These are phyloP conservation scores for Aureobasidium sp. DNA, from an alignment of 2,329 filamentous ascomycete species.

Conservation along the genomic window DNA sequence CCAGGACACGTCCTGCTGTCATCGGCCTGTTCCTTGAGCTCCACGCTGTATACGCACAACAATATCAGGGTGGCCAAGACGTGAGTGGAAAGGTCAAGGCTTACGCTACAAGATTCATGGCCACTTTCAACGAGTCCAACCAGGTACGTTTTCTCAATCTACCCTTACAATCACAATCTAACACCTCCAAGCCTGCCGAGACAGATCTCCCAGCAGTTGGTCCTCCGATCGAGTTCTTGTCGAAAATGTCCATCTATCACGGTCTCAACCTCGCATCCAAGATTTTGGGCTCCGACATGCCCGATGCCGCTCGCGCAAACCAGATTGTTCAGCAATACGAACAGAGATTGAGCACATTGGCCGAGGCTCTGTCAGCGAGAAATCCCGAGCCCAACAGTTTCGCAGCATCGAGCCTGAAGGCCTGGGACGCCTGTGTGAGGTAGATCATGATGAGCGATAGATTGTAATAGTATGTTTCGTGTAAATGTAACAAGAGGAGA, in stretches of 20 bases:
- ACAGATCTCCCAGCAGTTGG: conserved; percentile 6
- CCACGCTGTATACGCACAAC: conserved; percentile 33
- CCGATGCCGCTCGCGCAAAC: conserved; percentile 12
- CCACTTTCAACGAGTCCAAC: conserved; percentile 19
- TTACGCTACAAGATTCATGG: conserved; percentile 33
- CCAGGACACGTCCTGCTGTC: conserved; percentile 29
- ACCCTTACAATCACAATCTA: background rate
- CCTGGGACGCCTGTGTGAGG: conserved; percentile 6
- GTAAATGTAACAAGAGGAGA: too few species aligned
- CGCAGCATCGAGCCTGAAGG: background rate
- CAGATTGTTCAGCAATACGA: conserved; percentile 10
- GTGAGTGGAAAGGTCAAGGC: conserved; percentile 32
- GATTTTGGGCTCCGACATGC: conserved; percentile 31
- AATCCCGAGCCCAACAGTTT: background rate
- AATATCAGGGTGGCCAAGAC: conserved; percentile 26
- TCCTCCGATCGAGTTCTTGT: conserved; percentile 23
- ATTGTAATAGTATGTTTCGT: too few species aligned
- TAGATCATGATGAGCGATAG: too few species aligned
- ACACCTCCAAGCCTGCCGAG: conserved; percentile 15
- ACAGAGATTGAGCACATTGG: background rate
- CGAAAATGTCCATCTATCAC: conserved; percentile 33
- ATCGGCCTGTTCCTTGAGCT: conserved; percentile 38
- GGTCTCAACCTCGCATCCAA: conserved; percentile 35
- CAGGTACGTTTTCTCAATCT: background rate
- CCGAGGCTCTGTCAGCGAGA: background rate